These are phyloP conservation scores for Kodamaea restingae DNA, from an alignment of 805 yeast species.

Conservation along the genomic window DNA sequence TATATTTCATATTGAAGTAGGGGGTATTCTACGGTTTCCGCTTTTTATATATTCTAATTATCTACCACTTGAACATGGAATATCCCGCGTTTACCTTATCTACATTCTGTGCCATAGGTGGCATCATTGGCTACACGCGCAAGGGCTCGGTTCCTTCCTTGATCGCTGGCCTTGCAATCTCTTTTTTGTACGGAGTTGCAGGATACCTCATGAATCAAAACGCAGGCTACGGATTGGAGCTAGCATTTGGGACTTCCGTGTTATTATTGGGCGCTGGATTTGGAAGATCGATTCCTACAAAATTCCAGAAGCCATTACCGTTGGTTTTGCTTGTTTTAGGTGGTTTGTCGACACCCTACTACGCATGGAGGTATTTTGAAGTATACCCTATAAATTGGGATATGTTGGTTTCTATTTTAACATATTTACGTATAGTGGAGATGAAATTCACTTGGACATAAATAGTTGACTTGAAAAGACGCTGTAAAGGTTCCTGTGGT, in stretches of 20 bases:
- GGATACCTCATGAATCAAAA: constrained; percentile 73
- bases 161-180: constrained; percentile 65
- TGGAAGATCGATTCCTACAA: constrained; percentile 59
- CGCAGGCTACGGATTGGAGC: constrained; percentile 74
- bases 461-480: too few species aligned
- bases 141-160: constrained; percentile 78
- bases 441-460: too few species aligned
- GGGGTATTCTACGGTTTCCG: too few species aligned
- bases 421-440: too few species aligned
- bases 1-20: too few species aligned
- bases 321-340: constrained; percentile 62
- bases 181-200: constrained; percentile 59
- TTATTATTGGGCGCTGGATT: constrained; percentile 67
- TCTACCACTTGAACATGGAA: constrained; percentile 57
- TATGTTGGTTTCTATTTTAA: too few species aligned
- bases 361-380: constrained; percentile 70
- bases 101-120: constrained; percentile 66
- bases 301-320: constrained; percentile 74
- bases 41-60: too few species aligned
- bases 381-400: too few species aligned
- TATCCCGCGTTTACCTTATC: constrained; percentile 74
- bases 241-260: constrained; percentile 70
- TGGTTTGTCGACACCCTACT: constrained; percentile 58
- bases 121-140: constrained; percentile 60
- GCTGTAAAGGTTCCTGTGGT: too few species aligned